Conservation (phyloP, 495 filamentous ascomycete genomes). For the Aspergillus wentii region DNA sequence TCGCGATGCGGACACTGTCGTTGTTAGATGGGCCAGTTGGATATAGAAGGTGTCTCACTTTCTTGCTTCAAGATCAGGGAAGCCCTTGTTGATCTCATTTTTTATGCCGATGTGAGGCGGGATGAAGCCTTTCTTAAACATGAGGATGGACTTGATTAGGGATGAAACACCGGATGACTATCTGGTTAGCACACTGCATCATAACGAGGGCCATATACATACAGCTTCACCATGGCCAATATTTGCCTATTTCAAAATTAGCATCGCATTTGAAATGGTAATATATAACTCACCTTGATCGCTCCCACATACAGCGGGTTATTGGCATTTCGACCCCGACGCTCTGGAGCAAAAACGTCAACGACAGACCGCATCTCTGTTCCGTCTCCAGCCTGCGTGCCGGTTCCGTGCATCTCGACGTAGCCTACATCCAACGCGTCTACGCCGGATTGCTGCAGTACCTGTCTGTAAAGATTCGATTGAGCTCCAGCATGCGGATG, state of each 20-base stretch:
- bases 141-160: constrained; percentile 28
- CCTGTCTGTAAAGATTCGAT: constrained; percentile 34
- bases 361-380: constrained; percentile 26
- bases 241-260: too few relatives aligned
- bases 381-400: constrained; percentile 37
- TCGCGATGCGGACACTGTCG: too few relatives aligned
- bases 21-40: too few relatives aligned
- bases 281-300: too few relatives aligned
- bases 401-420: constrained; percentile 48
- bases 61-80: constrained; percentile 22
- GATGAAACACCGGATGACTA: constrained; percentile 18
- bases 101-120: constrained; percentile 39
- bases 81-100: constrained; percentile 30
- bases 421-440: constrained; percentile 44
- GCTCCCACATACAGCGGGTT: constrained; percentile 19
- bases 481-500: constrained; percentile 49
- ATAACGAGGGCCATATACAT: constrained; percentile 39
- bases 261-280: too few relatives aligned
- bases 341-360: constrained; percentile 21
- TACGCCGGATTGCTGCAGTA: constrained; percentile 42
- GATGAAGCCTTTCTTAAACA: constrained; percentile 23
- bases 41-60: too few relatives aligned
- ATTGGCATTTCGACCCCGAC: constrained; percentile 1
- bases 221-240: constrained; percentile 34
- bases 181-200: background rate